Base-by-base conservation (phyloP, 1,284 basidiomycete species). In the Tremellales sp. region DNA sequence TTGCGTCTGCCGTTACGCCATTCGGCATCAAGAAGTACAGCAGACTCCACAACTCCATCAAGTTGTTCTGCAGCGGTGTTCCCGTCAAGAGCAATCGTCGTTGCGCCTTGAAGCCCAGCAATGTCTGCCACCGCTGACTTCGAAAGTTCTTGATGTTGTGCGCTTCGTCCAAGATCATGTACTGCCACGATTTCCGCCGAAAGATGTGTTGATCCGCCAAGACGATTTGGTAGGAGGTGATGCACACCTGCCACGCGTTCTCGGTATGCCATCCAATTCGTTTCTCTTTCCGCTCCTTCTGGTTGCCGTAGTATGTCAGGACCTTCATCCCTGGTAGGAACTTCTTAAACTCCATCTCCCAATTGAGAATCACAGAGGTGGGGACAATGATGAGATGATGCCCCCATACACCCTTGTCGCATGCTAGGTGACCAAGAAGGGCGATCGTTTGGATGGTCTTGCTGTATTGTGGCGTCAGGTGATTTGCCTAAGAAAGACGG, bases 321-420 rank as follows among this genome's bases (percentile, higher is more conserved):
- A 89, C 83, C 60, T 83, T 87, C 78, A 97, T 93, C 1, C 92
- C 93, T 0, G 93, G 93, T 2, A 97, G 76, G 66, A 97, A 97
- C 73, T 95, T 95, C 73, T 97, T 95, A 78, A 97, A 97, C 70
- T 97, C 93, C 87, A 97, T 94, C 70, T 95, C 93, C 93, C 93
- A 97, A 66, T 97, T 97, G 48, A 97, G 78, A 54, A 97, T 80
- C 47, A 97, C 93, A 52, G 87, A 91, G 1, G 93, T 97, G 1
- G 93, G 91, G 10, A 94, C 92, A 59, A 97, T 83, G 65, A 97
- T 91, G 25, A 97, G 80, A 73, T 97, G 93, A 3, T 93, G 93
- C 0, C 94, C 94, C 92, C 93, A 97, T 50, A 94, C 88, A 5
- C 93, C 93, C 43, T 85, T 80, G 69, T 94, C 89, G 66, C 92